These are phyloP conservation scores for Brettanomyces nanus DNA, from an alignment of 805 yeast species.

Conservation along the genomic window DNA sequence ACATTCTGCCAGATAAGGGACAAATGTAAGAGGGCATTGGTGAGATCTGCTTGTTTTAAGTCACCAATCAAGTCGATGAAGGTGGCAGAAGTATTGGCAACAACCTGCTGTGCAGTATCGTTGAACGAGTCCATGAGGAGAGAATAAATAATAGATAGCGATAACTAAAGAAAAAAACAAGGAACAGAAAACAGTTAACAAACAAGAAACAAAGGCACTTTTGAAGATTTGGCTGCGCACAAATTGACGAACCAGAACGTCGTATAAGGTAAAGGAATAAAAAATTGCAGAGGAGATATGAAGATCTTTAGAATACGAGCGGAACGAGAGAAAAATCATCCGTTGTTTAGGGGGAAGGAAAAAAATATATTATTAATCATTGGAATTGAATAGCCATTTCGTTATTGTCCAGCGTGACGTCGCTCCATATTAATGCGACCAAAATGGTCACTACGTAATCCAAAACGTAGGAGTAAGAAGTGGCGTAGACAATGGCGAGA, in stretches of 20 bases:
- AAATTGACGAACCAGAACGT: slow-evolving; percentile 1
- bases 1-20: slow-evolving; percentile 16
- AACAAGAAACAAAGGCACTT: slow-evolving; percentile 1
- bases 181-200: not conserved
- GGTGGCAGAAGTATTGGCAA: not conserved
- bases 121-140: too few relatives aligned
- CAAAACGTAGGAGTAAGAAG: slow-evolving; percentile 17
- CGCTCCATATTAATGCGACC: slow-evolving; percentile 21
- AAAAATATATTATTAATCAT: too few relatives aligned
- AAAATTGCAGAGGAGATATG: too few relatives aligned
- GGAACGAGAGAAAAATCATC: too few relatives aligned
- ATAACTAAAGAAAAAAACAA: not conserved
- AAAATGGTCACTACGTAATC: slow-evolving; percentile 16
- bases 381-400: slow-evolving; percentile 6
- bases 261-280: too few relatives aligned
- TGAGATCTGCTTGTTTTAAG: slow-evolving; percentile 7
- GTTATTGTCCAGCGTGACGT: slow-evolving; percentile 14
- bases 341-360: not conserved
- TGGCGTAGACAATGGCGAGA: slow-evolving; percentile 13
- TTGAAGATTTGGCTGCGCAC: slow-evolving; percentile 1
- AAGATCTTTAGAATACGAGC: too few relatives aligned
- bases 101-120: not conserved
- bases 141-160: not conserved
- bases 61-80: not conserved
- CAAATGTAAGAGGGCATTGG: slow-evolving; percentile 1